Conservation (phyloP, 2,329 filamentous ascomycete genomes). For the Penicillium sp. region DNA sequence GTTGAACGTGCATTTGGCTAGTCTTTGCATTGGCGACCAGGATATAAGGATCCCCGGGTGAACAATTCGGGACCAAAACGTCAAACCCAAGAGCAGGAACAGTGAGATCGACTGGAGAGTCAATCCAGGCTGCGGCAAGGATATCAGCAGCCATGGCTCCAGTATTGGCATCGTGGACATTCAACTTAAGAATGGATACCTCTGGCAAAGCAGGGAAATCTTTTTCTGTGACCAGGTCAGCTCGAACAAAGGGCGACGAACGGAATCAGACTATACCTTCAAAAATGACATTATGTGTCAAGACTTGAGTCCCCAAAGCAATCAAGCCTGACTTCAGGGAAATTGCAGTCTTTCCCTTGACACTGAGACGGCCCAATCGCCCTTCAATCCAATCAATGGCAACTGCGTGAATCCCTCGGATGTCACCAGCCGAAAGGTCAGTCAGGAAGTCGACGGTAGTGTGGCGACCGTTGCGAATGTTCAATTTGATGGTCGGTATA, state of each 20-base stretch:
- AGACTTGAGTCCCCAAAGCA: conserved; percentile 72
- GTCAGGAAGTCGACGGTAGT: conserved; percentile 79
- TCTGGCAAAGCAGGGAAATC: conserved; percentile 76
- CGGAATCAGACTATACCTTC: conserved; percentile 68
- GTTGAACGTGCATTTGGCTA: conserved; percentile 65
- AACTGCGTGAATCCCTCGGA: conserved; percentile 74
- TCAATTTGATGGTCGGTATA: conserved; percentile 74
- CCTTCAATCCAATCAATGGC: conserved; percentile 89
- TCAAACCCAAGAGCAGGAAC: conserved; percentile 82
- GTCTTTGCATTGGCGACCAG: conserved; percentile 76
- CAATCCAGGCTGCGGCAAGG: conserved; percentile 70
- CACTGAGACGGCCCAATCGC: conserved; percentile 67
- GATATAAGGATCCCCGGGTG: conserved; percentile 70
- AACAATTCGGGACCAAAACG: conserved; percentile 81
- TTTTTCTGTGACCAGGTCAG: conserved; percentile 44
- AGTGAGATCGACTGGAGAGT: conserved; percentile 74
- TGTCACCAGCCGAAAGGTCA: conserved; percentile 73
- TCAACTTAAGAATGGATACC: conserved; percentile 79
- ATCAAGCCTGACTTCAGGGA: conserved; percentile 78
- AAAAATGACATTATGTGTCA: conserved; percentile 76
- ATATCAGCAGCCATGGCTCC: conserved; percentile 80
- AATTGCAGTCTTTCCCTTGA: conserved; percentile 74
- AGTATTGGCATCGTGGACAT: conserved; percentile 70
- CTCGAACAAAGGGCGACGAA: background rate
- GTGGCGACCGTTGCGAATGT: conserved; percentile 73